These are phyloP conservation scores for Cercospora janseana DNA, from an alignment of 2,329 filamentous ascomycete species.

Conservation along the genomic window DNA sequence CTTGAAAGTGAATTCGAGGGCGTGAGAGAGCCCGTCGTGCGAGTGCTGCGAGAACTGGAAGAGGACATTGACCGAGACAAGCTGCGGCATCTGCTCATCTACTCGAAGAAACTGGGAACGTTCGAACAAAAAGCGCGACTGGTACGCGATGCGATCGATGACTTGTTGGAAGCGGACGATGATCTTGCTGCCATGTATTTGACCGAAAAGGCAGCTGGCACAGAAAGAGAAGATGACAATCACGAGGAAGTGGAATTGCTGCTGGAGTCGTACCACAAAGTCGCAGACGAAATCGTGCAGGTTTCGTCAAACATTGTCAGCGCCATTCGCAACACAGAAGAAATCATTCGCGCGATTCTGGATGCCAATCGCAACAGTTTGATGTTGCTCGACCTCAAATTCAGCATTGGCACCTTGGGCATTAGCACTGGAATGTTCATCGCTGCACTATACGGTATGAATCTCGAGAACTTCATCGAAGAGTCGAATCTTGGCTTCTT, in stretches of 20 bases:
- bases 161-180: constrained; percentile 92
- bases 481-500: constrained; percentile 85
- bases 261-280: constrained; percentile 94
- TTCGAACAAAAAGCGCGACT: constrained; percentile 97
- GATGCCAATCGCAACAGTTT: constrained; percentile 97
- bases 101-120: constrained; percentile 91
- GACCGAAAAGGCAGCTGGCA: constrained; percentile 77
- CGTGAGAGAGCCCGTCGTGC: constrained; percentile 86
- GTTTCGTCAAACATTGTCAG: constrained; percentile 89
- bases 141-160: constrained; percentile 90
- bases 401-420: constrained; percentile 92
- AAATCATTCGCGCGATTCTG: constrained; percentile 94
- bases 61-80: constrained; percentile 97
- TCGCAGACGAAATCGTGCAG: constrained; percentile 97
- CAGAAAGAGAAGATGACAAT: constrained; percentile 72
- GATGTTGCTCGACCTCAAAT: constrained; percentile 95
- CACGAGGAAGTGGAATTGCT: constrained; percentile 97
- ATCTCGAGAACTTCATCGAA: constrained; percentile 97
- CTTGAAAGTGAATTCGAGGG: constrained; percentile 93
- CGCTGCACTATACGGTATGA: constrained; percentile 99
- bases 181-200: constrained; percentile 94
- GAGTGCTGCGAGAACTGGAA: constrained; percentile 84
- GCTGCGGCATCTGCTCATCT: constrained; percentile 81
- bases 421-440: constrained; percentile 92
- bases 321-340: constrained; percentile 94